These are phyloP conservation scores for Fusarium fracticaudum DNA, from an alignment of 2,329 filamentous ascomycete genomes.

Conservation along the genomic window DNA sequence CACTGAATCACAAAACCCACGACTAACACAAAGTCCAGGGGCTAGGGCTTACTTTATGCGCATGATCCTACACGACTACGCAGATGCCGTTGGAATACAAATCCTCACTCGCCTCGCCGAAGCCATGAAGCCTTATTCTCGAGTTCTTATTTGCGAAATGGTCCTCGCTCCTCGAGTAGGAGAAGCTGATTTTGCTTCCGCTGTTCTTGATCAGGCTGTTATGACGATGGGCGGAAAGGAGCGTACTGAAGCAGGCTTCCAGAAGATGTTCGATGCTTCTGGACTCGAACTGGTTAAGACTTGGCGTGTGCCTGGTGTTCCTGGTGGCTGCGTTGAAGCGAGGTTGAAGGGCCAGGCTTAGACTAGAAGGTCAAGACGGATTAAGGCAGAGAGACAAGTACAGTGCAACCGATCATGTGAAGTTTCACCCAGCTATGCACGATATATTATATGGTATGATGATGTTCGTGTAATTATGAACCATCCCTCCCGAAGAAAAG, in stretches of 20 bases:
- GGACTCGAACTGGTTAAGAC: slow-evolving; percentile 45
- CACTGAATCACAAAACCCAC: not conserved
- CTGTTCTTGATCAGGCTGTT: slow-evolving; percentile 46
- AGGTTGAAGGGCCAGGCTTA: slow-evolving; percentile 20
- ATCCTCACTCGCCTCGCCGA: slow-evolving; percentile 43
- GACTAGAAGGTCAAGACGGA: not conserved
- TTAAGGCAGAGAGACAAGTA: not conserved
- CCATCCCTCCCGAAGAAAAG: not conserved
- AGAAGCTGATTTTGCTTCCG: slow-evolving; percentile 44
- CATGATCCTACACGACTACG: slow-evolving; percentile 48
- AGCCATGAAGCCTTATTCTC: slow-evolving; percentile 43
- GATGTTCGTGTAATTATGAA: not conserved
- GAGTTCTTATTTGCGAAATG: slow-evolving; percentile 48
- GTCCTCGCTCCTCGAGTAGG: slow-evolving; percentile 43
- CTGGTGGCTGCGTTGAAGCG: slow-evolving; percentile 41
- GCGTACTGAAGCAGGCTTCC: slow-evolving; percentile 43
- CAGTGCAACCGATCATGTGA: not conserved
- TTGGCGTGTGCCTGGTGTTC: slow-evolving; percentile 38
- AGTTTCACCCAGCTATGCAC: no score
- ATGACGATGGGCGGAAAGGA: slow-evolving; percentile 51
- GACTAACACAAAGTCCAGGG: slow-evolving; percentile 29
- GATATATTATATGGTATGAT: no score
- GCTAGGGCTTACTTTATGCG: slow-evolving; percentile 50
- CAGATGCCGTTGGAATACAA: slow-evolving; percentile 40
- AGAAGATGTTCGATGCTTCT: slow-evolving; percentile 42